Evolutionary conservation across 2,329 filamentous ascomycete species (phyloP), one percentile per base, ranked within the genome.

Genomic region (Neopestalotiopsis rosae): DNA sequence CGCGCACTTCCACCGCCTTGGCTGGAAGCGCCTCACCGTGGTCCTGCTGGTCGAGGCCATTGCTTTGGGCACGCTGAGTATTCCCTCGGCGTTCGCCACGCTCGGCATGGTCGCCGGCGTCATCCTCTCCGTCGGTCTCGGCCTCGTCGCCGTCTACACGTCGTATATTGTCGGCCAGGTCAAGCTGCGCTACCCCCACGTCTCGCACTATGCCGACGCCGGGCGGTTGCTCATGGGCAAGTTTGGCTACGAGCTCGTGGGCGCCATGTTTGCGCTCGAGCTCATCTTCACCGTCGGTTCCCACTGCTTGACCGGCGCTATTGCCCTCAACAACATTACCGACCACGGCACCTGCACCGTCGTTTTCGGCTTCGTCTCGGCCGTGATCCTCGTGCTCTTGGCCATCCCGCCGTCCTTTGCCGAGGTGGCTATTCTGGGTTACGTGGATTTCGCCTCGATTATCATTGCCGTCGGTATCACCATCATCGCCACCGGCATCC

Each of bases 271-370:
- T 73, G 80, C 85, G 9, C 76, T 90, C 62, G 87, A 90, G 74
- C 79, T 91, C 34, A 77, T 89, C 20, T 91, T 91, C 79, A 84
- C 90, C 74, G 88, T 90, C 81, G 88, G 85, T 4, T 89, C 88
- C 58, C 90, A 92, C 75, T 81, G 90, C 32, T 80, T 91, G 65
- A 89, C 88, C 1, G 90, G 90, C 74, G 84, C 83, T 28, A 87
- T 91, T 72, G 88, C 88, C 68, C 84, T 91, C 79, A 89, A 90
- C 71, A 86, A 84, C 17, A 80, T 91, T 69, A 88, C 88, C 2
- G 76, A 84, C 24, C 84, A 89, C 74, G 85, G 82, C 2, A 81
- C 84, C 4, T 91, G 89, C 75, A 87, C 88, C 0, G 84, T 91
- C 71, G 80, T 87, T 1, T 91, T 88, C 74, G 86, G 84, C 12